Evolutionary conservation across 352 stramenopile species (phyloP).

Genomic region (Phytophthora litchii): DNA sequence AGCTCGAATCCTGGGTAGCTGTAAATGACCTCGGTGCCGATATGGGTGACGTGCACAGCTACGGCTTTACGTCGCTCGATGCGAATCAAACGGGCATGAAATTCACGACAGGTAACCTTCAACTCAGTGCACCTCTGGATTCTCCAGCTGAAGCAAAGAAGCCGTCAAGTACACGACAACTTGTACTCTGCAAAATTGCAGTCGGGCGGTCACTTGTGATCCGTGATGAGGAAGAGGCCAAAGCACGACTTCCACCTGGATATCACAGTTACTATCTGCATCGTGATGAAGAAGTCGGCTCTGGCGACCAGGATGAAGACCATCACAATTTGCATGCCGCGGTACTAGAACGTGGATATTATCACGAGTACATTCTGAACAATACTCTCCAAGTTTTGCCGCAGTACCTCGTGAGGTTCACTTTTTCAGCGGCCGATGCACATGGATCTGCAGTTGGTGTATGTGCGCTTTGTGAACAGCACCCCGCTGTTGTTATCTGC

Average conservation of each 20-base stretch:
- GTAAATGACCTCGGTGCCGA: constrained; percentile 68
- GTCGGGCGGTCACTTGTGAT: constrained; percentile 67
- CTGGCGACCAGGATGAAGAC: constrained; percentile 12
- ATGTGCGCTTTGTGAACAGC: constrained; percentile 73
- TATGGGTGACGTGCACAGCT: constrained; percentile 60
- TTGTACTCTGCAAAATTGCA: constrained; percentile 80
- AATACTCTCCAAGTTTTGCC: constrained; percentile 71
- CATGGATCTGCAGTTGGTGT: constrained; percentile 29
- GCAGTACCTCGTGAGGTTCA: constrained; percentile 75
- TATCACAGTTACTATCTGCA: constrained; percentile 80
- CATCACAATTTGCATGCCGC: constrained; percentile 15
- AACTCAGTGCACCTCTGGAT: constrained; percentile 34
- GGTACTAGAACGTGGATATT: constrained; percentile 49
- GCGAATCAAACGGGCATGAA: constrained; percentile 58
- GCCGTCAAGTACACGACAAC: constrained; percentile 43
- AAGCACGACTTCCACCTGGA: constrained; percentile 47
- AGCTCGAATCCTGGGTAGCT: constrained; percentile 79
- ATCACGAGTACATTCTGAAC: constrained; percentile 79
- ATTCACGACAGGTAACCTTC: constrained; percentile 68
- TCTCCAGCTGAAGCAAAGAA: constrained; percentile 23
- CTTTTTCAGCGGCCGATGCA: constrained; percentile 38
- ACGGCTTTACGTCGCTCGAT: constrained; percentile 57
- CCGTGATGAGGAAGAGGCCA: constrained; percentile 49
- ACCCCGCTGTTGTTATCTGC: constrained; percentile 54
- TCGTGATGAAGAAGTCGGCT: constrained; percentile 14